These are phyloP conservation scores for Solanum sparsipilum DNA, from an alignment of 257 asterid genomes.

Conservation along the genomic window DNA sequence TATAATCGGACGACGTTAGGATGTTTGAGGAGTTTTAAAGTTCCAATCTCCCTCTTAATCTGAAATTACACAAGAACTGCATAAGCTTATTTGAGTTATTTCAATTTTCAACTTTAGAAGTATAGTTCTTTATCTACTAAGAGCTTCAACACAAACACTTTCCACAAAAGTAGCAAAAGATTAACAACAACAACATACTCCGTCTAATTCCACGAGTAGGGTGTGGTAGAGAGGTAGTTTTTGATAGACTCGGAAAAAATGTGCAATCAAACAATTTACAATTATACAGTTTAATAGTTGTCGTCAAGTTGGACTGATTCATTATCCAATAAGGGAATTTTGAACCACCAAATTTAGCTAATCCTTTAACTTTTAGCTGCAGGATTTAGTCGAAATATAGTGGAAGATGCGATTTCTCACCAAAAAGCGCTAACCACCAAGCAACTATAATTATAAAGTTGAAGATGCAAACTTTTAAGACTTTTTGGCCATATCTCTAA, in stretches of 20 bases:
- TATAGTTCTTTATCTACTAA: neutral
- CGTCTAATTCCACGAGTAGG: neutral
- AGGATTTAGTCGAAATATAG: neutral
- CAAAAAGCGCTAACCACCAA: neutral
- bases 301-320: neutral
- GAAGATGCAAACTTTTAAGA: neutral
- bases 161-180: neutral
- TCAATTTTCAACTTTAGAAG: neutral
- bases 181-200: neutral
- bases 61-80: conserved; percentile 17
- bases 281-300: neutral
- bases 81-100: neutral
- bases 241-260: neutral
- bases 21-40: conserved; percentile 83
- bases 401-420: neutral
- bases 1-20: conserved; percentile 84
- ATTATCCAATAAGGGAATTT: neutral
- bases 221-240: neutral
- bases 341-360: neutral
- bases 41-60: conserved; percentile 94
- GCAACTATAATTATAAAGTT: neutral
- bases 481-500: neutral
- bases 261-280: neutral
- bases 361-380: neutral
- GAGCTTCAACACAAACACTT: neutral